Conservation (phyloP, 164 flowering plant genomes). For the Nymphaea colorata region DNA sequence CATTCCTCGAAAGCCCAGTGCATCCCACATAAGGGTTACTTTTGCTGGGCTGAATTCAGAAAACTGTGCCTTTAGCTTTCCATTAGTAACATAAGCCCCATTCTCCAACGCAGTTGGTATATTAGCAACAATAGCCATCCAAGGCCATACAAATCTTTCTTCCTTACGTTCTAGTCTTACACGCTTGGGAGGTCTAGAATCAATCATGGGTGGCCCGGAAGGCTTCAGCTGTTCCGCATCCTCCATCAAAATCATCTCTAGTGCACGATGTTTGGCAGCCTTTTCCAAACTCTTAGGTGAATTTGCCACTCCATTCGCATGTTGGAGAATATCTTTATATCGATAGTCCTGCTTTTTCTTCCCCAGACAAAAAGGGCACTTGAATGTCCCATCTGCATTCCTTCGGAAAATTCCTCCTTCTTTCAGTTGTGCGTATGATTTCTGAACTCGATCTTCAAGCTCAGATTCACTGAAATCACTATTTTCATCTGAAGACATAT, state of each 20-base stretch:
- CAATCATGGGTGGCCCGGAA: background rate
- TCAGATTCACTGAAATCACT: slow-evolving; percentile 91
- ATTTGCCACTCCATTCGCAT: slow-evolving; percentile 70
- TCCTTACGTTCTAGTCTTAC: background rate
- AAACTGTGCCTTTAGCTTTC: slow-evolving; percentile 7
- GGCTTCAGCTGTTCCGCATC: slow-evolving; percentile 23
- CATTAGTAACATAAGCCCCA: slow-evolving; percentile 4
- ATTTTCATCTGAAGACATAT: slow-evolving; percentile 47
- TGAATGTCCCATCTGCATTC: slow-evolving; percentile 29
- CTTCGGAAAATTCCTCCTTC: slow-evolving; percentile 36
- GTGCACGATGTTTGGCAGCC: slow-evolving; percentile 71
- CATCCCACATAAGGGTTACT: slow-evolving; percentile 9
- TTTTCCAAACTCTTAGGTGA: slow-evolving; percentile 51
- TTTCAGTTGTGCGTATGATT: slow-evolving; percentile 43
- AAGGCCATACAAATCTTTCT: slow-evolving; percentile 9
- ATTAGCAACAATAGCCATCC: slow-evolving; percentile 12
- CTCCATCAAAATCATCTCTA: slow-evolving; percentile 46
- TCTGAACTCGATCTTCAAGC: slow-evolving; percentile 34
- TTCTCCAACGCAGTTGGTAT: slow-evolving; percentile 5
- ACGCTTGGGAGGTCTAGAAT: background rate
- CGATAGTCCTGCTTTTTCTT: slow-evolving; percentile 81
- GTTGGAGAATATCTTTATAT: slow-evolving; percentile 68
- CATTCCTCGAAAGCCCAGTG: slow-evolving; percentile 6
- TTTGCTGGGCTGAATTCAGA: slow-evolving; percentile 6
- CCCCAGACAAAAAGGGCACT: slow-evolving; percentile 85